Percentiles rank a stretch among this genome's conserved stretches.
Evolutionary conservation across 257 asterid genomes (phyloP).

Genomic region (Rauvolfia tetraphylla): DNA sequence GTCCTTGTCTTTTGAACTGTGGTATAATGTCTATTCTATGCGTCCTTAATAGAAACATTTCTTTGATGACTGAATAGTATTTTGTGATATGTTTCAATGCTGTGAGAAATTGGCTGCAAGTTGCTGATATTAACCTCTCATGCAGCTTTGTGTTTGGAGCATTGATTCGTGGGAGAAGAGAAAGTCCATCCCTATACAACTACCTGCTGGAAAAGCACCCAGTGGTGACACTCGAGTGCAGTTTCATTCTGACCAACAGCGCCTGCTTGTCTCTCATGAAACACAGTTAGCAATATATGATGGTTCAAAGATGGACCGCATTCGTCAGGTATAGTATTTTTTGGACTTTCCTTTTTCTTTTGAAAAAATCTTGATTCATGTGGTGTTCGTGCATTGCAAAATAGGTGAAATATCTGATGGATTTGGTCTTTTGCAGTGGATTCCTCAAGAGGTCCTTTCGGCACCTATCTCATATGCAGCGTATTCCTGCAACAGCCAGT

Average conservation of each 20-base stretch:
- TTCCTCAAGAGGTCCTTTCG: conserved; percentile 85
- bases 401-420: conserved; percentile 14
- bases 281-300: conserved; percentile 87
- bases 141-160: conserved; percentile 92
- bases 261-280: conserved; percentile 85
- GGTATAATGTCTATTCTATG: too few relatives aligned
- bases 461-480: conserved; percentile 90
- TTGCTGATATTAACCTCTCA: background rate
- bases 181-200: conserved; percentile 68
- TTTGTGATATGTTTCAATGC: background rate
- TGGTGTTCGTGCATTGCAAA: background rate
- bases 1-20: background rate
- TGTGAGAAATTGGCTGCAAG: background rate
- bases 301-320: conserved; percentile 84
- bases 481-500: conserved; percentile 90
- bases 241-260: conserved; percentile 77
- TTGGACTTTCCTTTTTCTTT: background rate
- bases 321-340: conserved; percentile 61
- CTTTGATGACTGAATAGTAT: background rate
- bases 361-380: background rate
- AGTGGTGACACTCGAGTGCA: conserved; percentile 90
- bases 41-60: background rate
- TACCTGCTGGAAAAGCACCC: conserved; percentile 88
- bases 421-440: conserved; percentile 56
- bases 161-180: conserved; percentile 95